Percentiles rank a stretch among this genome's conserved stretches.
phyloP scores from a whole-genome alignment of 1,284 basidiomycete genomes.

The Xerocomus nothofagi region DNA sequence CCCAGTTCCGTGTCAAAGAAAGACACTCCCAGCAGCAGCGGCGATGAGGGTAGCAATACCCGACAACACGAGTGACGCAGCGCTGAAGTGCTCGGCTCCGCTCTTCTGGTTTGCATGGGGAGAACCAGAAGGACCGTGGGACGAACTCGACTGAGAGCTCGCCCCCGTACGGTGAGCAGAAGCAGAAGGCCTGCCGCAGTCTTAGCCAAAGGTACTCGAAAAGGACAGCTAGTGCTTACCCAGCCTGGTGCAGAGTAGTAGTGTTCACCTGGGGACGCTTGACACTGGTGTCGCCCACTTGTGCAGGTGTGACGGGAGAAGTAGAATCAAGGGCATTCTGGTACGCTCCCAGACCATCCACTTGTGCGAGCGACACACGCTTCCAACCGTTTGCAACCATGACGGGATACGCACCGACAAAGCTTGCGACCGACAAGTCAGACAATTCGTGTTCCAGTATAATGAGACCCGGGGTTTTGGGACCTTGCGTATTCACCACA shows the following conservation, averaged over 20 bases:
- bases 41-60: constrained; percentile 27
- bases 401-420: constrained; percentile 66
- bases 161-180: background rate
- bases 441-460: constrained; percentile 85
- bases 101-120: constrained; percentile 38
- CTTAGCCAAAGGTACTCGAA: background rate
- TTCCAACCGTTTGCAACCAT: constrained; percentile 71
- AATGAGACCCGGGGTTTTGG: constrained; percentile 74
- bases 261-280: constrained; percentile 20
- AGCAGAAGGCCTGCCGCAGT: constrained; percentile 6
- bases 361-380: constrained; percentile 51
- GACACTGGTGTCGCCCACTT: constrained; percentile 21
- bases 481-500: constrained; percentile 37
- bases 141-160: constrained; percentile 7
- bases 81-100: constrained; percentile 29
- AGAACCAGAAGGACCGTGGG: constrained; percentile 19
- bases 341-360: constrained; percentile 50
- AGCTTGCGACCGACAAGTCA: constrained; percentile 60
- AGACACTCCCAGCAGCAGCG: constrained; percentile 20
- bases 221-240: constrained; percentile 3
- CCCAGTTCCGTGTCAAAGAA: constrained; percentile 22
- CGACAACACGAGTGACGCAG: constrained; percentile 24
- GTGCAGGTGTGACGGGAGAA: constrained; percentile 25
- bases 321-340: constrained; percentile 48
- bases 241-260: background rate